Conservation (phyloP, 2,329 filamentous ascomycete genomes). For the Madurella mycetomatis region DNA sequence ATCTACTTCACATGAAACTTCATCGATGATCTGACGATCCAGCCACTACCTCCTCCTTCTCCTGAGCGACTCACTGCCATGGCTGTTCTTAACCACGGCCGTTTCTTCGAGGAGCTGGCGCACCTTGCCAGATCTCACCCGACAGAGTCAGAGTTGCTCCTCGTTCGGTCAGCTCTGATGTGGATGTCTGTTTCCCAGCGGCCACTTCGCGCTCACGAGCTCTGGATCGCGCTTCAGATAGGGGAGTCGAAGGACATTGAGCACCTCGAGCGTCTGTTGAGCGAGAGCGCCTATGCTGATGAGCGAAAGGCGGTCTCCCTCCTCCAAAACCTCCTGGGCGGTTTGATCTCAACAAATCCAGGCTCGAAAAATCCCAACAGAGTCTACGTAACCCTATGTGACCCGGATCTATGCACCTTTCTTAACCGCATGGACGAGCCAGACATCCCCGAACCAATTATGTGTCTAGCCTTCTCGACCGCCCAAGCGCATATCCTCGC, state of each 20-base stretch:
- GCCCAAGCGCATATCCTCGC: slow-evolving; percentile 15
- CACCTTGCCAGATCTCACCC: not conserved
- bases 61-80: not conserved
- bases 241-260: slow-evolving; percentile 10
- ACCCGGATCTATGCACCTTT: slow-evolving; percentile 7
- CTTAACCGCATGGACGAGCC: not conserved
- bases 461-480: not conserved
- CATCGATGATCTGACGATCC: too few species aligned
- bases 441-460: not conserved
- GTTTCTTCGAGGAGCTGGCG: not conserved
- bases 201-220: slow-evolving; percentile 16
- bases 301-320: slow-evolving; percentile 7
- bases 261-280: slow-evolving; percentile 10
- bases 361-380: not conserved
- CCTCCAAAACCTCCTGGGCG: slow-evolving; percentile 10
- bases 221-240: slow-evolving; percentile 17
- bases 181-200: slow-evolving; percentile 19
- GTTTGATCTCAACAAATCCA: not conserved
- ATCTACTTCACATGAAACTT: too few species aligned
- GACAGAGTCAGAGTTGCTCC: not conserved
- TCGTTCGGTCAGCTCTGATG: slow-evolving; percentile 14
- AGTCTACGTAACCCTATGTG: slow-evolving; percentile 9
- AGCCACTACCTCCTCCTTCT: too few species aligned
- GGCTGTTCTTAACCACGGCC: not conserved
- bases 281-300: not conserved